Percentiles rank a stretch among this genome's conserved stretches.
phyloP scores from a whole-genome alignment of 495 filamentous ascomycete genomes.

The Cladorrhinum samala region DNA sequence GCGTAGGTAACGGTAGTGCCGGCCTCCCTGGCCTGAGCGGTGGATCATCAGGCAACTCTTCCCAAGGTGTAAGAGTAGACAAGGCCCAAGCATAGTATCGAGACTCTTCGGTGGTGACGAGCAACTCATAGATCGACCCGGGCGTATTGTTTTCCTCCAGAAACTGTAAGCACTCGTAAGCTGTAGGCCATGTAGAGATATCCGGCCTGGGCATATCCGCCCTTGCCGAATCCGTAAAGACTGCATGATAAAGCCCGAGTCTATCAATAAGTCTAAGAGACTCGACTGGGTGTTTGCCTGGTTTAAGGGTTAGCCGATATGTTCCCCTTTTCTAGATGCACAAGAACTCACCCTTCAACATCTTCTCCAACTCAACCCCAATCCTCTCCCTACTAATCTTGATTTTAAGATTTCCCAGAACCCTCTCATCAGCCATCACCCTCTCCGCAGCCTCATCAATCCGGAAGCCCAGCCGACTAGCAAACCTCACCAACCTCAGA shows the following conservation, averaged over 20 bases:
- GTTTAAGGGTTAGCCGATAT: background rate
- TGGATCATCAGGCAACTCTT: slow-evolving; percentile 43
- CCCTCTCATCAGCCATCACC: slow-evolving; percentile 69
- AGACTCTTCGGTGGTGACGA: slow-evolving; percentile 56
- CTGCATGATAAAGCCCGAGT: slow-evolving; percentile 68
- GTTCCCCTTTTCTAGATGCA: background rate
- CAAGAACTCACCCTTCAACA: slow-evolving; percentile 60
- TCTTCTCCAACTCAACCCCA: slow-evolving; percentile 79
- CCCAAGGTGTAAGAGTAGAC: slow-evolving; percentile 71
- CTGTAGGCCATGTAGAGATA: slow-evolving; percentile 37
- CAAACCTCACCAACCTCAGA: slow-evolving; percentile 84
- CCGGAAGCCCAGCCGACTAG: slow-evolving; percentile 70
- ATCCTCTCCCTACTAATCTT: slow-evolving; percentile 94
- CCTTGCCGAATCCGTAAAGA: slow-evolving; percentile 65
- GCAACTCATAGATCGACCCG: slow-evolving; percentile 43
- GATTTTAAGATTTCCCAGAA: slow-evolving; percentile 66
- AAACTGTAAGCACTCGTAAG: slow-evolving; percentile 46
- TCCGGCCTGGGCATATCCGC: slow-evolving; percentile 31
- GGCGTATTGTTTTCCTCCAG: slow-evolving; percentile 43
- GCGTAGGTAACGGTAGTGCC: slow-evolving; percentile 45
- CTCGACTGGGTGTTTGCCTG: slow-evolving; percentile 61
- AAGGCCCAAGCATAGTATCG: slow-evolving; percentile 69
- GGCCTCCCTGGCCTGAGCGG: slow-evolving; percentile 34
- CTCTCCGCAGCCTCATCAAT: slow-evolving; percentile 62
- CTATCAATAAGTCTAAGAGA: slow-evolving; percentile 68